Conservation (phyloP, 495 filamentous ascomycete genomes). For the Hyphodiscus hymeniophilus region DNA sequence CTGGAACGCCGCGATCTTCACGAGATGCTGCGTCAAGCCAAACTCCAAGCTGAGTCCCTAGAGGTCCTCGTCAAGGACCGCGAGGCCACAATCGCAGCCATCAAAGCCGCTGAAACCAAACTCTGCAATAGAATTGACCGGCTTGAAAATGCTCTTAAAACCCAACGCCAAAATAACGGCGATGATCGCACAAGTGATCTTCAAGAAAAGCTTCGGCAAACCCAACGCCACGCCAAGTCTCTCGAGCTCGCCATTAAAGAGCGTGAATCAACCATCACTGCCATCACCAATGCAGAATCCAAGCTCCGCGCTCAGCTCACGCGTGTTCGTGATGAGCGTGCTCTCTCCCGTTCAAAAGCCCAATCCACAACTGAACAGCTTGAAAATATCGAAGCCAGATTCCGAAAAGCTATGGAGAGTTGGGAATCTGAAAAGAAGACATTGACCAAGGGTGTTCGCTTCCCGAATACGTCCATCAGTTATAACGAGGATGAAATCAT, state of each 20-base stretch:
- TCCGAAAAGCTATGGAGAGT: slow-evolving; percentile 27
- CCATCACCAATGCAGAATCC: slow-evolving; percentile 32
- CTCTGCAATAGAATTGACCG: slow-evolving; percentile 30
- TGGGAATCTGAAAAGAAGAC: slow-evolving; percentile 41
- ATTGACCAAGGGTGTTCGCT: slow-evolving; percentile 32
- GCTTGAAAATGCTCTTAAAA: slow-evolving; percentile 46
- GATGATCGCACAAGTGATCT: slow-evolving; percentile 29
- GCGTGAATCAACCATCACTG: slow-evolving; percentile 41
- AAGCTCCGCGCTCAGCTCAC: slow-evolving; percentile 50
- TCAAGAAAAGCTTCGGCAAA: slow-evolving; percentile 31
- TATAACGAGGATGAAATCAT: slow-evolving; percentile 17
- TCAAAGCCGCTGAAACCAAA: slow-evolving; percentile 37
- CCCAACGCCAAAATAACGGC: slow-evolving; percentile 31
- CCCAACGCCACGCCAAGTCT: slow-evolving; percentile 33
- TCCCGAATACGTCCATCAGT: slow-evolving; percentile 31
- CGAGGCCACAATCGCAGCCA: slow-evolving; percentile 43
- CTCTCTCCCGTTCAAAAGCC: slow-evolving; percentile 38
- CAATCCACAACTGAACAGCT: slow-evolving; percentile 28
- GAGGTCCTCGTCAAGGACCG: slow-evolving; percentile 30
- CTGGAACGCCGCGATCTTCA: slow-evolving; percentile 29
- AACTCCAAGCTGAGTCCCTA: slow-evolving; percentile 33
- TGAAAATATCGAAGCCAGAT: slow-evolving; percentile 39
- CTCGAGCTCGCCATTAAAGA: slow-evolving; percentile 33
- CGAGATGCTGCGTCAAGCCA: slow-evolving; percentile 32
- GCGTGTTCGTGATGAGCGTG: slow-evolving; percentile 51